These are phyloP conservation scores for Agaricus bisporus DNA, from an alignment of 768 basidiomycete genomes.

Conservation along the genomic window DNA sequence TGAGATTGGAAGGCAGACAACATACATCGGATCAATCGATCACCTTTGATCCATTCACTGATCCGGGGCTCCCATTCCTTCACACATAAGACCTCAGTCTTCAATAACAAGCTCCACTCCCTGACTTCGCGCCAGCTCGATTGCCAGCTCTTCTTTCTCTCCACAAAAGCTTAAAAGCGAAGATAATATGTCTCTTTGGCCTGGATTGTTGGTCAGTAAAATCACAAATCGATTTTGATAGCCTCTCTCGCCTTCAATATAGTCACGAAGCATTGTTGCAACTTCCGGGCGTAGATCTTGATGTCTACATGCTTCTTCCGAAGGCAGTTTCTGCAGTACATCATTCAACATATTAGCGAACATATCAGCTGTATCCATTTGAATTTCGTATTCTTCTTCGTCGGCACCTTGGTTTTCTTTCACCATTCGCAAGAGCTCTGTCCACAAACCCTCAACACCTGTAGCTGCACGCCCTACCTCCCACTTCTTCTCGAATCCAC, in stretches of 20 bases:
- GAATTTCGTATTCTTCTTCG: conserved; percentile 43
- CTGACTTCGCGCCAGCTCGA: conserved; percentile 40
- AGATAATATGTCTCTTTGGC: conserved; percentile 52
- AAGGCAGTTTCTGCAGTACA: conserved; percentile 45
- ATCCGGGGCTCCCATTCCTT: not conserved
- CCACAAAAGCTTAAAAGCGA: conserved; percentile 45
- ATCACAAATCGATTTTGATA: not conserved
- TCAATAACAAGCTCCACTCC: conserved; percentile 49
- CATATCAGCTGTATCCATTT: conserved; percentile 61
- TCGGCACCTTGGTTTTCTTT: conserved; percentile 18
- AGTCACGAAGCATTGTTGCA: conserved; percentile 56
- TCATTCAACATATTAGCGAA: conserved; percentile 62
- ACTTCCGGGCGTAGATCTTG: conserved; percentile 48
- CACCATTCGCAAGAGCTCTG: conserved; percentile 33
- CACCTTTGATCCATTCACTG: conserved; percentile 2
- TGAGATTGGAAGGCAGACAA: not conserved
- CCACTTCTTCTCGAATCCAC: conserved; percentile 50
- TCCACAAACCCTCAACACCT: conserved; percentile 58
- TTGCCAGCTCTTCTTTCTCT: conserved; percentile 39
- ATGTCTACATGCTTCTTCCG: conserved; percentile 16
- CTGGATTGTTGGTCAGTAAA: conserved; percentile 23
- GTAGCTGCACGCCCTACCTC: conserved; percentile 53
- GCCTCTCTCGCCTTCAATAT: conserved; percentile 49
- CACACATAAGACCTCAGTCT: not conserved
- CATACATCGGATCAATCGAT: not conserved